These are phyloP conservation scores for Tolypocladium sp. DNA, from an alignment of 2,329 filamentous ascomycete species.

Conservation along the genomic window DNA sequence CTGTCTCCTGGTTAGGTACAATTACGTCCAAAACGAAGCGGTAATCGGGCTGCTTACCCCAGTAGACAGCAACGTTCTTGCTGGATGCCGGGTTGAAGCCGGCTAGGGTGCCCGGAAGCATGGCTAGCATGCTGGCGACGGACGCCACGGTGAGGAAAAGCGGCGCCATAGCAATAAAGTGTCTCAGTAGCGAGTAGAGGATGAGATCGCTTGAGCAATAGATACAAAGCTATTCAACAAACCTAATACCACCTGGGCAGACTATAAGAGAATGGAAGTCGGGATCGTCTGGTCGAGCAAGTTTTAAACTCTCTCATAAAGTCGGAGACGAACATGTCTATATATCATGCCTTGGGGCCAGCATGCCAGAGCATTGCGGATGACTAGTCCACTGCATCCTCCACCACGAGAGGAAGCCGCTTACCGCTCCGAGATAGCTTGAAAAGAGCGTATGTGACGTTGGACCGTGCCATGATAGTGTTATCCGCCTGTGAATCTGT, in stretches of 20 bases:
- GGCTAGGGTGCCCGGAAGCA: conserved; percentile 22
- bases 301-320: neutral
- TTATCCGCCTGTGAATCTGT: neutral
- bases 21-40: neutral
- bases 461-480: neutral
- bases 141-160: conserved; percentile 4
- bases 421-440: neutral
- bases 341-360: neutral
- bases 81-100: conserved; percentile 35
- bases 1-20: conserved; percentile 9
- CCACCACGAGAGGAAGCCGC: neutral
- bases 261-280: neutral
- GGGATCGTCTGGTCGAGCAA: neutral
- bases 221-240: neutral
- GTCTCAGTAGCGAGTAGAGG: neutral
- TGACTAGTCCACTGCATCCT: neutral
- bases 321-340: neutral
- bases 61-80: conserved; percentile 56
- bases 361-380: neutral
- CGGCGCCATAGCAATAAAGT: conserved; percentile 3
- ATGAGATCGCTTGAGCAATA: neutral
- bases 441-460: neutral
- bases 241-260: neutral
- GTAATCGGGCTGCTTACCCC: conserved; percentile 35
- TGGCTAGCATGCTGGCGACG: conserved; percentile 11